Conservation (phyloP, 2,329 filamentous ascomycete species). For the Aspergillus japonicus region DNA sequence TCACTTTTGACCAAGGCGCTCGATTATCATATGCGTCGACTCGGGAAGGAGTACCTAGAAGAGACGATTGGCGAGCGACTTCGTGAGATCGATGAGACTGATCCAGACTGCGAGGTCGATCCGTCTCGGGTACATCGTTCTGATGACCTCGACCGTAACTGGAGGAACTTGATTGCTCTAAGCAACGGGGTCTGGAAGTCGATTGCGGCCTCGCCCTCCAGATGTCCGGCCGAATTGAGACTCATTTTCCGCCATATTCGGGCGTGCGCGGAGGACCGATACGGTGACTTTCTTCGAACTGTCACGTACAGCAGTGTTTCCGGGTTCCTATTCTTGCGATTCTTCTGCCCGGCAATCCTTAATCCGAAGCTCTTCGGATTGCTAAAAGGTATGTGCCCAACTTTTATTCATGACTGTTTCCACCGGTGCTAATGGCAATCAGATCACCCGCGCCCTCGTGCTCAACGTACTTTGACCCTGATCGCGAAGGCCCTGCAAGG, state of each 20-base stretch:
- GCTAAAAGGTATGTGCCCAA: slow-evolving; percentile 57
- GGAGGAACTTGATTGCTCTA: slow-evolving; percentile 70
- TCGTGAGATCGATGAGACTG: slow-evolving; percentile 81
- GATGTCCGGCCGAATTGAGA: slow-evolving; percentile 77
- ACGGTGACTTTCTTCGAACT: slow-evolving; percentile 85
- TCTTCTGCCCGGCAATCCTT: slow-evolving; percentile 93
- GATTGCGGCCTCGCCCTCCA: slow-evolving; percentile 71
- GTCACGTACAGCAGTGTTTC: slow-evolving; percentile 93
- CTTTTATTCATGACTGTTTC: slow-evolving; percentile 3
- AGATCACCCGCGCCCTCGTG: slow-evolving; percentile 79
- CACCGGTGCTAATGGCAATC: slow-evolving; percentile 29
- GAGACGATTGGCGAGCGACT: slow-evolving; percentile 84
- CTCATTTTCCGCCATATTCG: slow-evolving; percentile 87
- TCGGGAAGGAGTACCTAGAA: slow-evolving; percentile 90
- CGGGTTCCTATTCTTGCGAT: slow-evolving; percentile 89
- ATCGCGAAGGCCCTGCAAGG: slow-evolving; percentile 92
- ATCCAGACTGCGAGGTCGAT: slow-evolving; percentile 93
- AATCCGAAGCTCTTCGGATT: slow-evolving; percentile 93
- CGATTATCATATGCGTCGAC: slow-evolving; percentile 90
- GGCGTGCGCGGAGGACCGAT: slow-evolving; percentile 89
- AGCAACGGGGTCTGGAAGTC: slow-evolving; percentile 84
- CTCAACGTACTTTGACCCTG: slow-evolving; percentile 83
- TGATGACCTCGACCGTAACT: slow-evolving; percentile 79
- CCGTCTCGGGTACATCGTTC: slow-evolving; percentile 68
- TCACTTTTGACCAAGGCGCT: slow-evolving; percentile 89